Base-by-base conservation (phyloP, 2,329 filamentous ascomycete species). In the Zymoseptoria brevis region DNA sequence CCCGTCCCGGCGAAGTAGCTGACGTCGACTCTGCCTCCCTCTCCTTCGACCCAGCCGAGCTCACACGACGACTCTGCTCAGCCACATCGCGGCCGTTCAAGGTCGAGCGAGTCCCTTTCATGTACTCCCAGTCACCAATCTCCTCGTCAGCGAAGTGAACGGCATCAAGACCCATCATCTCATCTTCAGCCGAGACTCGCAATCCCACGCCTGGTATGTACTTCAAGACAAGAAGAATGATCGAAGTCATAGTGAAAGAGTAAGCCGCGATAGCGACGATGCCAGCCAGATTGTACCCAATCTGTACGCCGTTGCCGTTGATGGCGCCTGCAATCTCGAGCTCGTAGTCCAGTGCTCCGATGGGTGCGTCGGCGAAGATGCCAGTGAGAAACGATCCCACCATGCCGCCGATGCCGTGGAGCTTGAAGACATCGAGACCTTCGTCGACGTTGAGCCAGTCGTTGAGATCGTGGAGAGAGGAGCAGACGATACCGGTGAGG, bases 361-460 rank as follows among this genome's bases (percentile, higher is more conserved):
- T 75, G 56, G 74, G 70, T 66, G 77, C 73, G 30, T 75, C 75
- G 41, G 81, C 81, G 62, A 85, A 84, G 64, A 84, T 77, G 6
- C 81, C 82, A 1, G 82, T 84, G 53, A 84, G 67, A 71, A 84
- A 82, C 26, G 80, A 79, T 8, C 82, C 82, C 48, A 80, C 73
- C 73, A 83, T 82, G 21, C 82, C 82, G 49, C 82, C 82, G 22
- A 83, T 75, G 16, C 79, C 81, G 67, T 84, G 81, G 11, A 83
- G 76, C 67, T 82, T 83, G 75, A 84, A 84, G 50, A 84, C 80
- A 61, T 84, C 80, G 67, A 84, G 79, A 9, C 81, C 80, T 62
- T 84, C 82, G 63, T 84, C 82, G 60, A 83, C 80, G 59, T 71
- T 72, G 29, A 83, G 67, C 77, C 79, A 81, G 24, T 79, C 74